A percentile compares a stretch with the other conserved stretches of the same genome.
Conservation (phyloP, 257 asterid species). For the Solanum sejunctum region DNA sequence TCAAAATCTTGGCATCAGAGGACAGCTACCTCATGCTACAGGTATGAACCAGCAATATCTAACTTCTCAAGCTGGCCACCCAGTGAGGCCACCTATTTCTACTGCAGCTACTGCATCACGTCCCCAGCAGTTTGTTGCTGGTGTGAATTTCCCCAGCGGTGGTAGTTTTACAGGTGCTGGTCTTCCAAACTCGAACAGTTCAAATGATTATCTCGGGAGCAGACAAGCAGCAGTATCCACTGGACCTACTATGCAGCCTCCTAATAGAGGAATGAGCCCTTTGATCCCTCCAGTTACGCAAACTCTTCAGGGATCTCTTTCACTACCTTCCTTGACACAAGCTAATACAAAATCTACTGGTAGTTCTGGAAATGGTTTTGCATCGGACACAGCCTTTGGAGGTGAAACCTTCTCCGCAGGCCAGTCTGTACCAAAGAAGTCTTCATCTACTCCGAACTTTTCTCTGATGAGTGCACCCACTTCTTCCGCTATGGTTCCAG, state of each 20-base stretch:
- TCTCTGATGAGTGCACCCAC: slow-evolving; percentile 27
- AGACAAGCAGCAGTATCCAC: slow-evolving; percentile 11
- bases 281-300: slow-evolving; percentile 26
- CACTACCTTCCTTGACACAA: slow-evolving; percentile 27
- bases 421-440: slow-evolving; percentile 34
- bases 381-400: slow-evolving; percentile 32
- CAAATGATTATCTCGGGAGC: slow-evolving; percentile 33
- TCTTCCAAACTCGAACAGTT: slow-evolving; percentile 30
- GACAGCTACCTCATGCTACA: slow-evolving; percentile 28
- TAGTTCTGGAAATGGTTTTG: slow-evolving; percentile 37
- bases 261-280: slow-evolving; percentile 33
- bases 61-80: slow-evolving; percentile 44
- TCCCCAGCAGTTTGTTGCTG: slow-evolving; percentile 37
- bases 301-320: slow-evolving; percentile 33
- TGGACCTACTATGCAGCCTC: slow-evolving; percentile 28
- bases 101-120: slow-evolving; percentile 32
- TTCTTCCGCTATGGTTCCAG: slow-evolving; percentile 44
- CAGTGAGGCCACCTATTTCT: slow-evolving; percentile 38
- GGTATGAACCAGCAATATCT: slow-evolving; percentile 50
- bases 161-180: slow-evolving; percentile 27
- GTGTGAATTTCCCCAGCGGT: slow-evolving; percentile 29
- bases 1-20: slow-evolving; percentile 18
- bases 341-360: slow-evolving; percentile 29
- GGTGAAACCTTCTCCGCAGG: slow-evolving; percentile 56
- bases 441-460: slow-evolving; percentile 36